Evolutionary conservation across 2,329 filamentous ascomycete genomes (phyloP).

Genomic region (Keithomyces neogunnii): DNA sequence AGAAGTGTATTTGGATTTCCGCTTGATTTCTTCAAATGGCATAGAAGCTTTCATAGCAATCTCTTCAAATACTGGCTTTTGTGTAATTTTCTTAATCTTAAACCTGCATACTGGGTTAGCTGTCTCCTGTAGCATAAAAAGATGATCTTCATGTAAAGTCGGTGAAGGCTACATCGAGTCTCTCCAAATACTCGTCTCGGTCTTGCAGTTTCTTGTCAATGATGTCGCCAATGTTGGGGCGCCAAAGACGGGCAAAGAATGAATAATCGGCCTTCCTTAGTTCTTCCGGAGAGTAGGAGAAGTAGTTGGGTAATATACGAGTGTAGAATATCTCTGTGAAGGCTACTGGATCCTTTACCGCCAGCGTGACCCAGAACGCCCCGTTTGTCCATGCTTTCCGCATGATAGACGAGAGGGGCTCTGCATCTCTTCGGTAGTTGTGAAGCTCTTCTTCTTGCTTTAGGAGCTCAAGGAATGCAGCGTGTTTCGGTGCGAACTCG

Average conservation of each 20-base stretch:
- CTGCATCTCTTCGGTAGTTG: not conserved
- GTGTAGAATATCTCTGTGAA: conserved; percentile 10
- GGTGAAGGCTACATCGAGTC: conserved; percentile 3
- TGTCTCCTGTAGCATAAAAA: too few species aligned
- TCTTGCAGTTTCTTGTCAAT: conserved; percentile 9
- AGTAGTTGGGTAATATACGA: conserved; percentile 6
- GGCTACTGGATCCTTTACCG: conserved; percentile 6
- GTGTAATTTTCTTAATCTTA: too few species aligned
- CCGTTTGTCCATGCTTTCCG: conserved; percentile 8
- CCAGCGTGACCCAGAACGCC: conserved; percentile 10
- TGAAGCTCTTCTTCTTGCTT: conserved; percentile 6
- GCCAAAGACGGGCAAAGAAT: conserved; percentile 10
- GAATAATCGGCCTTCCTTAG: conserved; percentile 4
- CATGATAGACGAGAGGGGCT: conserved; percentile 9
- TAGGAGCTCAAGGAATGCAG: conserved; percentile 4
- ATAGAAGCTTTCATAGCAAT: too few species aligned
- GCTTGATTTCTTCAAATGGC: too few species aligned
- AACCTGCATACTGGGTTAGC: too few species aligned
- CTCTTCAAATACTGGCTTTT: too few species aligned
- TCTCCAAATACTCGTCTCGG: conserved; percentile 5
- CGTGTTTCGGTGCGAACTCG: conserved; percentile 4
- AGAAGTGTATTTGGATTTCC: too few species aligned
- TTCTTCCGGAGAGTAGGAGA: conserved; percentile 8
- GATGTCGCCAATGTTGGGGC: conserved; percentile 1
- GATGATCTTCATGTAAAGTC: not conserved